A percentile compares a stretch with the other conserved stretches of the same genome.
These are phyloP conservation scores for Lachnellula subtilissima DNA, from an alignment of 2,329 filamentous ascomycete genomes.

Conservation along the genomic window DNA sequence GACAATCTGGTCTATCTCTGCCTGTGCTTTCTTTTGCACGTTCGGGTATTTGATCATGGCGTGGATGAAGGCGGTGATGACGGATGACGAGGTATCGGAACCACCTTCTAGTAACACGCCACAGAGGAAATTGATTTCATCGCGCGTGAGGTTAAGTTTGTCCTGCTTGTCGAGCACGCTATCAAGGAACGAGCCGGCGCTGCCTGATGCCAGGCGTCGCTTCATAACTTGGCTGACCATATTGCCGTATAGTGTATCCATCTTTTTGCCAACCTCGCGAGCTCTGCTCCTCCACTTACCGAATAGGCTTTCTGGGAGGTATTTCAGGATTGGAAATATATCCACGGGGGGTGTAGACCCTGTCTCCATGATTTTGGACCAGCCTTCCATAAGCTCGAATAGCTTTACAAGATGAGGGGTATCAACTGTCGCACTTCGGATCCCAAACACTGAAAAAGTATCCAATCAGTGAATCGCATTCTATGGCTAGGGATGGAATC, in stretches of 20 bases:
- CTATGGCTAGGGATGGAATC: too few relatives aligned
- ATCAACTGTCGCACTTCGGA: too few relatives aligned
- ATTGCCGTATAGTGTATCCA: constrained; percentile 37
- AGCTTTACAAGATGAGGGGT: too few relatives aligned
- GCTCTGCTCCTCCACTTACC: constrained; percentile 37
- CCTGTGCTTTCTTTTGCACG: constrained; percentile 29
- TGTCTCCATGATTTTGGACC: too few relatives aligned
- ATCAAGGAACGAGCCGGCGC: too few relatives aligned
- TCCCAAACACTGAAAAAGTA: too few relatives aligned
- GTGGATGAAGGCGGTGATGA: constrained; percentile 35
- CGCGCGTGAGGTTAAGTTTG: constrained; percentile 27
- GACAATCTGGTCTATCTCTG: constrained; percentile 44
- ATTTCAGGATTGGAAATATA: too few relatives aligned
- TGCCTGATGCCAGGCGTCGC: constrained; percentile 25
- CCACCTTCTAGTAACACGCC: constrained; percentile 32
- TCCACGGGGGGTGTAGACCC: too few relatives aligned
- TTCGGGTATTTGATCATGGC: constrained; percentile 26
- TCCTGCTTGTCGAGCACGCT: constrained; percentile 26
- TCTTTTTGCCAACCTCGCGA: constrained; percentile 34
- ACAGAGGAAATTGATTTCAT: constrained; percentile 35
- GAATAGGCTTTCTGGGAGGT: constrained; percentile 35
- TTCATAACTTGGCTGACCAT: constrained; percentile 28
- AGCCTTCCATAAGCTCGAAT: too few relatives aligned
- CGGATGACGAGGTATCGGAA: constrained; percentile 35
- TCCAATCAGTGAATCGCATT: too few relatives aligned